Base-by-base conservation (phyloP, 164 flowering plant genomes). In the Cinnamomum chago region DNA sequence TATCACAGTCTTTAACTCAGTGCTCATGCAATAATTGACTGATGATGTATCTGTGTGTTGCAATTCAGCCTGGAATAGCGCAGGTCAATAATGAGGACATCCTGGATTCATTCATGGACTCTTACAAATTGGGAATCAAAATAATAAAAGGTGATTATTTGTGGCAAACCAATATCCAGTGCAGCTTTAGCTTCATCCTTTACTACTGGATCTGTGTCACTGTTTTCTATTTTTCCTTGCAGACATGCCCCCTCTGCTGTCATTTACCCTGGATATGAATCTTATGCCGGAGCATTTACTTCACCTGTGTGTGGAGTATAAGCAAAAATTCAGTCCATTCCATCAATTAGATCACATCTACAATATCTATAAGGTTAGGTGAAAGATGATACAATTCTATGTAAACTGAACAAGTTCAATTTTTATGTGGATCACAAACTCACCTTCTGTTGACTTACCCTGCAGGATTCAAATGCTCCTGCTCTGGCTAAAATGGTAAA, bases 331-430 rank as follows among this genome's bases (percentile, higher is more conserved):
- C 79, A 74, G 62, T 76, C 83, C 73, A 23, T 70, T 83, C 75
- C 73, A 67, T 15, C 76, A 71, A 27, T 28, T 79, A 65, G 74
- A 77, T 71, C 62, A n/a, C 23, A 67, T 66, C 58, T 89, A 86
- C 81, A 93, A 92, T 65, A 84, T 91, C 77, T 95, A 95, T 77
- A 92, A 93, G 98, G 98, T 92, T 75, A 35, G 17, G 17, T 70
- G 14, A 47, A 68, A 68, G 24, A 20, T 40, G 25, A 40, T 47
- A n/a, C 71, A 68, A 1, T 40, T 20, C 14, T 18, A 67, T 68
- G 25, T 40, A 23, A 40, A 20, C 71, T n/a, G 58, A 30, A 28
- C 13, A 23, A 71, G 15, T 30, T 23, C 47, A 3, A 14, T 25
- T 70, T 27, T 40, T 28, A 20, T 22, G 9, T 50, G 7, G 2